phyloP scores from a whole-genome alignment of 1,139 yeast species.

The Nakaseomyces bracarensis region DNA sequence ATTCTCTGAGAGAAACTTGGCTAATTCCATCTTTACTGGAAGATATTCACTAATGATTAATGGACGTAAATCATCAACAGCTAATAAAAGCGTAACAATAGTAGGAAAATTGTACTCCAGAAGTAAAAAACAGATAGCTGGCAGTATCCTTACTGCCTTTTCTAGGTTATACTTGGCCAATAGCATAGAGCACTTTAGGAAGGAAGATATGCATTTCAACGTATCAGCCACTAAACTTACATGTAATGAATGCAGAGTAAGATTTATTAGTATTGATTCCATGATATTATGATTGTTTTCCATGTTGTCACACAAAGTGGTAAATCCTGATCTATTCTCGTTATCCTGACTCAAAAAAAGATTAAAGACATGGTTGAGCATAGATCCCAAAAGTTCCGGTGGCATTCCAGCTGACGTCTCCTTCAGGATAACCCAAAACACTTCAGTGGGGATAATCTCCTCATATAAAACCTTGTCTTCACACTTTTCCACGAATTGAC shows the following conservation, averaged over 20 bases:
- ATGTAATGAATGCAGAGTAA: constrained; percentile 5
- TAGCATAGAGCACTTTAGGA: constrained; percentile 10
- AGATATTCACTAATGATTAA: constrained; percentile 15
- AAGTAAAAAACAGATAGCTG: constrained; percentile 12
- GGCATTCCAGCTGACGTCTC: constrained; percentile 10
- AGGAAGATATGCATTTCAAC: constrained; percentile 13
- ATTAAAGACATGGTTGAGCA: background rate
- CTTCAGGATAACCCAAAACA: constrained; percentile 12
- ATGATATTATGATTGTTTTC: constrained; percentile 12
- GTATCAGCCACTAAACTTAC: constrained; percentile 9
- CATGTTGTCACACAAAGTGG: constrained; percentile 1
- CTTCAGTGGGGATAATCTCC: constrained; percentile 9
- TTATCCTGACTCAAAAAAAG: background rate
- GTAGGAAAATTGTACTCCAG: constrained; percentile 15
- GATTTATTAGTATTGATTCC: constrained; percentile 13
- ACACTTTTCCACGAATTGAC: constrained; percentile 14
- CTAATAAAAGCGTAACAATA: constrained; percentile 13
- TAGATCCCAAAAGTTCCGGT: constrained; percentile 1
- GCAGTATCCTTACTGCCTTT: constrained; percentile 14
- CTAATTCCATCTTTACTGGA: constrained; percentile 13
- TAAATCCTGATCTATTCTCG: background rate
- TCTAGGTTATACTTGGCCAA: constrained; percentile 11
- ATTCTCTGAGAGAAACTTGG: constrained; percentile 11
- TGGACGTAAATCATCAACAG: constrained; percentile 12
- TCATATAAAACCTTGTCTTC: constrained; percentile 12